Evolutionary conservation across 2,329 filamentous ascomycete genomes (phyloP).

Genomic region (Clarireedia homoeocarpa): DNA sequence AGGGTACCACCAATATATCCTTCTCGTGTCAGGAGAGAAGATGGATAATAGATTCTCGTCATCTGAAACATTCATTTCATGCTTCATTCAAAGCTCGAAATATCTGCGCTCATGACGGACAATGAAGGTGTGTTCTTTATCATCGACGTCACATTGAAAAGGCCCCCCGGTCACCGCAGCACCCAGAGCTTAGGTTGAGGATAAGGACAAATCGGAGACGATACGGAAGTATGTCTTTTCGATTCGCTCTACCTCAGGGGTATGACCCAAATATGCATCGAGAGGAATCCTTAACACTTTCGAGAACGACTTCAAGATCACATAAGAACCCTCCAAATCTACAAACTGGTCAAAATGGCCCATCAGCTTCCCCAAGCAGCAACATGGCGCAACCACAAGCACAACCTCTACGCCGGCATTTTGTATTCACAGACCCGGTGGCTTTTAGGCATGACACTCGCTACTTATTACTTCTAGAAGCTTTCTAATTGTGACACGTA

Average conservation of each 20-base stretch:
- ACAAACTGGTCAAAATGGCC: slow-evolving; percentile 11
- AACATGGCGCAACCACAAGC: slow-evolving; percentile 3
- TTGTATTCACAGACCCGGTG: slow-evolving; percentile 59
- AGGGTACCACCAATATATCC: neutral
- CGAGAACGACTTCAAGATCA: slow-evolving; percentile 19
- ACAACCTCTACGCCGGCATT: slow-evolving; percentile 18
- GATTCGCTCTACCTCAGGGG: slow-evolving; percentile 17
- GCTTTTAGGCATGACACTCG: slow-evolving; percentile 43
- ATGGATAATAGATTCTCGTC: neutral
- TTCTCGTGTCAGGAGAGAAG: neutral
- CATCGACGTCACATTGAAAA: slow-evolving; percentile 7
- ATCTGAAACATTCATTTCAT: slow-evolving; percentile 1
- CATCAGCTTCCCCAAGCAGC: neutral
- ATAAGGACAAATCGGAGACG: neutral
- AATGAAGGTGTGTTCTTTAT: slow-evolving; percentile 2
- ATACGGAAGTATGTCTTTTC: slow-evolving; percentile 17
- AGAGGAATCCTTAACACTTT: slow-evolving; percentile 24
- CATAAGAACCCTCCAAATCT: slow-evolving; percentile 13
- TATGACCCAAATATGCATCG: slow-evolving; percentile 27
- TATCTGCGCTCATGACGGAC: neutral
- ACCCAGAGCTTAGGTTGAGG: neutral
- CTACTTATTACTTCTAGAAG: neutral
- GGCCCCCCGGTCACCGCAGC: neutral
- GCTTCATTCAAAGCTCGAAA: neutral
- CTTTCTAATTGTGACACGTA: slow-evolving; percentile 24